A percentile compares a stretch with the other conserved stretches of the same genome.
Conservation (phyloP, 129 eudicot species). For the Escallonia rubra region DNA sequence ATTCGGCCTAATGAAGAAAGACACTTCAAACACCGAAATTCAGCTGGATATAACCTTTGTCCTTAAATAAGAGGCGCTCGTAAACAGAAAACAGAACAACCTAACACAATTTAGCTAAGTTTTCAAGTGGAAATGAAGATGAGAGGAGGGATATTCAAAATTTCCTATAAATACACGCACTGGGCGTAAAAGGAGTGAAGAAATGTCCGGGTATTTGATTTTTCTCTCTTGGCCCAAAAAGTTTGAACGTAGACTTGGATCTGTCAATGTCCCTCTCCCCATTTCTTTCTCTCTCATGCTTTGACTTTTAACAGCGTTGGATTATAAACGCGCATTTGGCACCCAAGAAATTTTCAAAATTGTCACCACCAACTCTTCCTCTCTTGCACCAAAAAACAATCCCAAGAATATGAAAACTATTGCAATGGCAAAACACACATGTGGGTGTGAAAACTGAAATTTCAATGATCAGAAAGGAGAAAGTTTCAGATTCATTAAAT, state of each 20-base stretch:
- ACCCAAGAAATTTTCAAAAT: background rate
- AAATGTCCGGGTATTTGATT: background rate
- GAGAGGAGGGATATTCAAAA: background rate
- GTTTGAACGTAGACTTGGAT: conserved; percentile 12
- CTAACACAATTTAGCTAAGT: background rate
- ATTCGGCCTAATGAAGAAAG: no score
- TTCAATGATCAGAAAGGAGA: background rate
- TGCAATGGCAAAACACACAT: background rate
- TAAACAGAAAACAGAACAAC: background rate
- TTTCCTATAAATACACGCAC: background rate
- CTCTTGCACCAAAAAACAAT: background rate
- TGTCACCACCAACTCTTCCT: background rate
- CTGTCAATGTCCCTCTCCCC: background rate
- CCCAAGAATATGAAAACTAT: background rate
- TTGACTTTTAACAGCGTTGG: conserved; percentile 11
- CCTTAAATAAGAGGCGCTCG: no score
- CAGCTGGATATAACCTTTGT: background rate
- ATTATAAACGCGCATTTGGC: conserved; percentile 2
- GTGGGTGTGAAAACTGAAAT: background rate
- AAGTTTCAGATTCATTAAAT: no score
- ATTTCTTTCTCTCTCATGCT: background rate
- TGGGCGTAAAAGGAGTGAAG: background rate
- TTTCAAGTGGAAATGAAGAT: background rate
- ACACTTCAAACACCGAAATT: no score
- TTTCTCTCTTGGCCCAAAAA: conserved; percentile 3